These are phyloP conservation scores for Wallacemonas rigidus DNA, from an alignment of 208 protist species.

Conservation along the genomic window DNA sequence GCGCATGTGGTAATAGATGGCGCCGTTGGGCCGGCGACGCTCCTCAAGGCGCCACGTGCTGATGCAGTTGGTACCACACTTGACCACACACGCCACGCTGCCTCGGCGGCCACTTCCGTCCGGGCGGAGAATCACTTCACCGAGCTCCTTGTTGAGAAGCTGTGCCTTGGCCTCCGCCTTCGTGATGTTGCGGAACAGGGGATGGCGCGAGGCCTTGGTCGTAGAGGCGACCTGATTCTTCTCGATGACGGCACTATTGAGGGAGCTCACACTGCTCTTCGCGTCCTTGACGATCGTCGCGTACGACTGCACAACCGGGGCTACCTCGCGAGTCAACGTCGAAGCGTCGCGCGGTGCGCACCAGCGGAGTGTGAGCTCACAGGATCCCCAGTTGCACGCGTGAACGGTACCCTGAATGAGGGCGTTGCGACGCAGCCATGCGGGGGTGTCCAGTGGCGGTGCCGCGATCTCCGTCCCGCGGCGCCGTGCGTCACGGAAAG, in stretches of 20 bases:
- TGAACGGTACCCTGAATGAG: conserved; percentile 74
- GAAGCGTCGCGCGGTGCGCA: conserved; percentile 44
- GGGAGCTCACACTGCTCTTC: conserved; percentile 69
- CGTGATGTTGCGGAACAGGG: conserved; percentile 69
- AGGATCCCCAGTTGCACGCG: conserved; percentile 64
- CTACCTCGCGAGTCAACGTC: not conserved
- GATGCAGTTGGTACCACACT: conserved; percentile 60
- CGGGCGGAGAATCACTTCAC: conserved; percentile 78
- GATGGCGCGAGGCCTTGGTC: conserved; percentile 81
- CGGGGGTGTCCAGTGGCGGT: conserved; percentile 24
- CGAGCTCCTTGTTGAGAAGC: conserved; percentile 81
- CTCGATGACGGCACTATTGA: conserved; percentile 56
- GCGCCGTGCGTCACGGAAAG: conserved; percentile 23
- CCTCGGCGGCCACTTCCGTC: conserved; percentile 32
- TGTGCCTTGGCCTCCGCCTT: conserved; percentile 46
- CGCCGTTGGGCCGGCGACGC: conserved; percentile 57
- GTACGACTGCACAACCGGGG: conserved; percentile 34
- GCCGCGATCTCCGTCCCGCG: not conserved
- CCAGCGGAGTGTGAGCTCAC: conserved; percentile 79
- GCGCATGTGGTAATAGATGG: conserved; percentile 69
- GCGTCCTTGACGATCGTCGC: conserved; percentile 32
- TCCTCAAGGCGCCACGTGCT: conserved; percentile 79
- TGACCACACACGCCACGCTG: conserved; percentile 71
- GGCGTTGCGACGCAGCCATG: conserved; percentile 64
- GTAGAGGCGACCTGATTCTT: conserved; percentile 60